phyloP scores from a whole-genome alignment of 2,329 filamentous ascomycete species.

The Paracoccidioides lutzii region DNA sequence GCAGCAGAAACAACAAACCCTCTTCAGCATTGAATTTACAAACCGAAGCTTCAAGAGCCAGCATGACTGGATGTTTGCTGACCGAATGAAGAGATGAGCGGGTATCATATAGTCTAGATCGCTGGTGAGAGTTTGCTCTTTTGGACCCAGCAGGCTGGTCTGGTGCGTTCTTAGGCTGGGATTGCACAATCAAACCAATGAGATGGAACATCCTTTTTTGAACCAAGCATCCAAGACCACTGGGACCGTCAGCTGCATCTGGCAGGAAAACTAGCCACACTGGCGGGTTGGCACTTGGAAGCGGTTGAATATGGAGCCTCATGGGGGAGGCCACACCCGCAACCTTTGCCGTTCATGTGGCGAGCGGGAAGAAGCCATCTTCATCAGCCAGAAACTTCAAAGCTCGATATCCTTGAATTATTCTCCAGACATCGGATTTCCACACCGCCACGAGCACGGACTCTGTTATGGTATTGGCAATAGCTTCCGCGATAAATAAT shows the following conservation, averaged over 20 bases:
- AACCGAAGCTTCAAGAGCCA: too few species aligned
- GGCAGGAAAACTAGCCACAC: not conserved
- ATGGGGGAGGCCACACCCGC: slow-evolving; percentile 1
- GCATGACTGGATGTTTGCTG: too few species aligned
- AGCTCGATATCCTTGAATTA: not conserved
- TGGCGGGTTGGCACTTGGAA: not conserved
- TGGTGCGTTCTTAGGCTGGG: not conserved
- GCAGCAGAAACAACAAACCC: too few species aligned
- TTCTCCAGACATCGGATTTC: not conserved
- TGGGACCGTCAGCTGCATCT: not conserved
- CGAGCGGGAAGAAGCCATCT: not conserved
- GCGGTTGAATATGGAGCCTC: not conserved
- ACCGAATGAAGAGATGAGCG: not conserved
- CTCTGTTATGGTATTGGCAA: not conserved
- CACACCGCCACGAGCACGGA: not conserved
- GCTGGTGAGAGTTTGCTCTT: not conserved
- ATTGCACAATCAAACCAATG: not conserved
- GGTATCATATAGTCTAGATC: not conserved
- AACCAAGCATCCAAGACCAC: too few species aligned
- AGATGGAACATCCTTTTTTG: not conserved
- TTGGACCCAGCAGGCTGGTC: not conserved
- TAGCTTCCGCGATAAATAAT: not conserved
- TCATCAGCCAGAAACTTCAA: not conserved
- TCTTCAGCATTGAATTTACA: too few species aligned
- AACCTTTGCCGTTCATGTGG: not conserved